A percentile compares a stretch with the other conserved stretches of the same genome.
These are phyloP conservation scores for Boletus rex-veris DNA, from an alignment of 768 basidiomycete genomes.

Conservation along the genomic window DNA sequence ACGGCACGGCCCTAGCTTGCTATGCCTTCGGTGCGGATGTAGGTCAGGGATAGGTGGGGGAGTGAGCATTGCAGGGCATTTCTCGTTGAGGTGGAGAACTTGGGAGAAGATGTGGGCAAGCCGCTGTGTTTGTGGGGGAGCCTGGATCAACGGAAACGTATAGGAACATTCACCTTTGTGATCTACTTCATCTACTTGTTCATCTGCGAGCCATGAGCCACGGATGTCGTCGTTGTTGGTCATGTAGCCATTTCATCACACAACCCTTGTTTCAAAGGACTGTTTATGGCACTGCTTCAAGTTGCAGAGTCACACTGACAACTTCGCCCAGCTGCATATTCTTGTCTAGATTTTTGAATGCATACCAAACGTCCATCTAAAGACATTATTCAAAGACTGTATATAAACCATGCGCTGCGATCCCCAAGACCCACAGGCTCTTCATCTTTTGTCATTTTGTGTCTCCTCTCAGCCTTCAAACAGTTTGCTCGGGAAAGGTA, in stretches of 20 bases:
- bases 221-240: too few relatives aligned
- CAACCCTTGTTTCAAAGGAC: too few relatives aligned
- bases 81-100: slow-evolving; percentile 48
- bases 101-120: slow-evolving; percentile 64
- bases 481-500: slow-evolving; percentile 45
- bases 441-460: slow-evolving; percentile 26
- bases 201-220: too few relatives aligned
- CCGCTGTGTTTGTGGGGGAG: slow-evolving; percentile 70
- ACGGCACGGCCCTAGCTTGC: slow-evolving; percentile 35
- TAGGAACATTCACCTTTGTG: slow-evolving; percentile 4
- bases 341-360: too few relatives aligned
- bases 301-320: too few relatives aligned
- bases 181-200: not conserved
- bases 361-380: slow-evolving; percentile 14
- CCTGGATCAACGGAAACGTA: slow-evolving; percentile 41
- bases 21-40: slow-evolving; percentile 65
- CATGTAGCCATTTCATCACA: too few relatives aligned
- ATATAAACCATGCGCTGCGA: slow-evolving; percentile 52
- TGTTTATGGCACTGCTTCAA: too few relatives aligned
- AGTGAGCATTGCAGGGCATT: slow-evolving; percentile 27
- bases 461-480: slow-evolving; percentile 41
- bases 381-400: slow-evolving; percentile 30
- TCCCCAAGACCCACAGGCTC: slow-evolving; percentile 46
- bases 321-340: too few relatives aligned
- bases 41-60: slow-evolving; percentile 45